Evolutionary conservation across 345 rosid species (phyloP), one percentile per base, ranked within the genome.

Genomic region (Eucalyptus tenuipes): DNA sequence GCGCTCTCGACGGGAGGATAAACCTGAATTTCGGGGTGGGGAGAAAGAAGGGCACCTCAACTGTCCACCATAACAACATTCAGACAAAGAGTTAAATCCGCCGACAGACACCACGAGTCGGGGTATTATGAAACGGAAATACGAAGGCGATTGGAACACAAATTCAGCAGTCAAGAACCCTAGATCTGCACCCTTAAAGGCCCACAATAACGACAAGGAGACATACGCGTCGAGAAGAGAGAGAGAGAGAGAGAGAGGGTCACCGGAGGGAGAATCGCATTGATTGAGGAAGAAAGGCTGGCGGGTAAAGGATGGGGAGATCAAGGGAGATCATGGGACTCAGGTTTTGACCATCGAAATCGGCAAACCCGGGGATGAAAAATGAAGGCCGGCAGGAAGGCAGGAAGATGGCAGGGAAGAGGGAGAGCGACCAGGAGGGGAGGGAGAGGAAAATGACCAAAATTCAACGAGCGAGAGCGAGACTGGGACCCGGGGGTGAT

Each of bases 181-280:
- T 92, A 94, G 96, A 95, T 94, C 96, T 93, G 89, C 90, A 53
- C 90, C 66, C 85, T 49, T 8, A 87, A 25, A 45, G 24, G 12
- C 45, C 10, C 40, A 20, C 57, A n/a, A 52, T 7, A 25, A 48
- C 87, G 33, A 47, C 59, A 18, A 87, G 3, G 80, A 64, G 4
- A 42, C 33, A 55, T 4, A 87, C 88, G 11, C 22, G 82, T 42
- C 40, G 15, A 47, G 50, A 7, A 48, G 85, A 29, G 89, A 27
- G 48, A 27, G 47, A 53, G 86, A 40, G 82, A n/a, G n/a, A n/a
- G n/a, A 44, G 55, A 15, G 87, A 14, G 82, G 29, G 9, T 75
- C 84, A 75, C 84, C 84, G 47, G 47, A 16, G 47, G 84, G 47
- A 40, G 47, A 22, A 85, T 85, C 59, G 87, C 50, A 85, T 85